Base-by-base conservation (phyloP, 106 monocot genomes). In the Alisma plantagoaquatica region DNA sequence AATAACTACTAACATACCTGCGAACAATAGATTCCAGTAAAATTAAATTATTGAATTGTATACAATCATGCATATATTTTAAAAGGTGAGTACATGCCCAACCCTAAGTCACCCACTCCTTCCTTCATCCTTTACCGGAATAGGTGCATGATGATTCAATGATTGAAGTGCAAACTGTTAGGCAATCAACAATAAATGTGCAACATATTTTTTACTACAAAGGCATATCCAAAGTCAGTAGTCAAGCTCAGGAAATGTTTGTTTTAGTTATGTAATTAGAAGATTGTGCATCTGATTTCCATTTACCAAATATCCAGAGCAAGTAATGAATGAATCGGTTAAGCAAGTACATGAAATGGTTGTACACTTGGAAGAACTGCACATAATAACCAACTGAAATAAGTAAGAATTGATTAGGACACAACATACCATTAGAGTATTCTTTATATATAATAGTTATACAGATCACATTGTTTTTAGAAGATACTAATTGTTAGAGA, bases 321-420 rank as follows among this genome's bases (percentile, higher is more conserved):
- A 73, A 96, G 84, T 2, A 84, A 64, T 28, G 89, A 64, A 62
- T 96, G 84, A 56, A 96, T 73, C 16, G 96, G 96, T 45, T 96
- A 96, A 25, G 96, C 96, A 27, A 96, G 88, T 47, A 89, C 96
- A 81, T 96, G 96, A 70, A 96, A 96, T 48, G 96, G 96, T 64
- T 96, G 96, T 67, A 96, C 96, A 46, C 96, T 89, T 59, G 89
- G 96, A 68, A 96, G 89, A 29, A 73, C 54, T 51, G 77, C 77
- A 77, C 70, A 82, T 80, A 46, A 52, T 52, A 26, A 9, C 21
- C 33, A 25, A 30, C 49, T 35, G 41, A 10, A 59, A n/a, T n/a
- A n/a, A n/a, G n/a, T n/a, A n/a, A n/a, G n/a, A n/a, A n/a, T n/a
- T n/a, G n/a, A n/a, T n/a, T n/a, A n/a, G n/a, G n/a, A n/a, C n/a